Evolutionary conservation across 2,329 filamentous ascomycete genomes (phyloP), one percentile per base, ranked within the genome.

Genomic region (Hypoxylon sp.): DNA sequence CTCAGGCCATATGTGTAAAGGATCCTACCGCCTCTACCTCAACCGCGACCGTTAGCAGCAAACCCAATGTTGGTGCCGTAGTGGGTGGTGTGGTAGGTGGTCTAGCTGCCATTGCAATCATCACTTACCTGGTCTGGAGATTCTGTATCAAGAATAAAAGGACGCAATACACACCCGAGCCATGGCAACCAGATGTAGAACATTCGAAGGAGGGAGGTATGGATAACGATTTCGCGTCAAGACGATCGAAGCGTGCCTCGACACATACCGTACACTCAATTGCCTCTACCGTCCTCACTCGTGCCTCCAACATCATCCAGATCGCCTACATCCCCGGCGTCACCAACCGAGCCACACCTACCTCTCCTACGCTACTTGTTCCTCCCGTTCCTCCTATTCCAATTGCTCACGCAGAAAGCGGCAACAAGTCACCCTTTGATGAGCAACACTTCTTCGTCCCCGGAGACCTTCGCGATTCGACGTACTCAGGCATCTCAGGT

Each of bases 311-410:
- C 76, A 93, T 99, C 69, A 99, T 99, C 65, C 94, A 97, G 74
- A 99, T 99, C 73, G 94, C 94, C 47, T 99, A 97, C 72, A 97
- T 99, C 61, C 94, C 94, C 9, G 94, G 94, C 53, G 92, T 97
- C 65, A 97, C 91, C 54, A 97, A 97, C 74, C 84, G 93, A 61
- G 91, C 92, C 8, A 86, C 87, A 5, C 89, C 90, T 4, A 87
- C 88, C n/a, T 93, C 91, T 0, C 90, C 90, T 2, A 86, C 84
- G 27, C 76, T 91, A 13, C 81, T 93, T 40, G 89, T 95, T 3
- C 91, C 92, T n/a, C 93, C 93, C 0, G 92, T 99, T 3, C 94
- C 94, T 30, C 91, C 93, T 11, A 91, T 97, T 55, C 93, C 94
- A 35, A 85, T 82, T 63, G 78, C 82, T 27, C 77, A 84, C 46